Base-by-base conservation (phyloP, 1,284 basidiomycete species). In the Irpex sp. region DNA sequence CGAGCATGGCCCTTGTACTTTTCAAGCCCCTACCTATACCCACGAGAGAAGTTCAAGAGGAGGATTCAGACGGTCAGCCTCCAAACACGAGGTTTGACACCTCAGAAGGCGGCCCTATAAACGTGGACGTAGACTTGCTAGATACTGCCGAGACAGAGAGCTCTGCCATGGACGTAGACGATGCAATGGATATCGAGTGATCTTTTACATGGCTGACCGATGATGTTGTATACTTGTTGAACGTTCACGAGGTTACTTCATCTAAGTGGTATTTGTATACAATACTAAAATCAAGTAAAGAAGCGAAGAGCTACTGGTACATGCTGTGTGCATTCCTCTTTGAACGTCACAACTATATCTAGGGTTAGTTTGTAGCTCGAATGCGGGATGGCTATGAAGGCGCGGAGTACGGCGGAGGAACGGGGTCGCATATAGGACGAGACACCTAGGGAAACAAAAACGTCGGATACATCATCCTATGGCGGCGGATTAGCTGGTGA, bases 161-260 rank as follows among this genome's bases (percentile, higher is more conserved):
- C 19, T 55, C 9, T 13, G 21, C 53, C 9, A 55, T 55, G 53
- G 57, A 63, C 35, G 79, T 78, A 60, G 81, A 82, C 50, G 82
- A 86, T 73, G 81, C 80, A 50, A 89, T 89, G 87, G 85, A 89
- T 66, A 73, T 88, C 39, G 86, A 86, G 63, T 61, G 36, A 57
- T 26, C 37, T 7, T 33, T 66, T 19, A 15, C 15, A 43, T 15
- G 39, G 39, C 39, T 15, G 39, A 43, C 39, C 39, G 39, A 15
- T 43, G 39, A 3, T 43, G 8, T 15, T 8, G 8, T 15, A 43
- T 43, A 43, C 15, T 9, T 43, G 11, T 43, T 9, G 39, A 43
- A 11, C 39, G 4, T 9, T 11, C 39, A 43, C 15, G 15, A 11
- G 15, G 39, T 43, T 43, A 43, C 15, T 43, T 9, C 15, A 5